Base-by-base conservation (phyloP, 768 basidiomycete genomes). In the Ramaria rubella region DNA sequence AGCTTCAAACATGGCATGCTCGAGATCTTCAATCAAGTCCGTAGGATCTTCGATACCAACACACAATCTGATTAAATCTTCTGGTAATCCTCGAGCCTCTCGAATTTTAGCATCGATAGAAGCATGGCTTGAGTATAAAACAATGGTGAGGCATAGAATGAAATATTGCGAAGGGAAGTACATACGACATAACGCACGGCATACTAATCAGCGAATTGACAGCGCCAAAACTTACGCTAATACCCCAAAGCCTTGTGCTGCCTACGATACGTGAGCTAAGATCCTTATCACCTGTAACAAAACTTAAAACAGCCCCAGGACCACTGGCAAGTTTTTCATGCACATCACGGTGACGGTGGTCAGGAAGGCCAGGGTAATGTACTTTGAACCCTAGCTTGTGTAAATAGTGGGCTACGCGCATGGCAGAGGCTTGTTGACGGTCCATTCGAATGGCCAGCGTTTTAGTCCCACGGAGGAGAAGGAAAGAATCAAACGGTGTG, bases 181-280 rank as follows among this genome's bases (percentile, higher is more conserved):
- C 94, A 74, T 71, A 98, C 95, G 94, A 96, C 96, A 99, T 98
- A 64, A 92, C 84, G 69, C 96, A 98, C 34, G 96, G 96, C 95
- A 99, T 97, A 61, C 90, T 93, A 72, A 98, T 98, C 69, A 99
- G 69, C 66, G 90, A 93, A 75, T 99, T 99, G 59, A 99, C 94
- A 62, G 90, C 94, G 30, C 96, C 96, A 66, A 99, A 99, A 68
- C 91, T 94, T 64, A 99, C 96, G 60, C 88, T 92, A 66, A 99
- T 97, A 19, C 94, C 91, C 94, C 95, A 99, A 26, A 99, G 74
- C 52, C 93, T 79, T 15, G 96, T 90, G 1, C 86, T 89, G 5
- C 87, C 95, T 8, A 99, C 94, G 59, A 98, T 88, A 51, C 85
- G 81, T 71, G 98, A 94, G 67, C 91, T 94, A 58, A 97, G 67